A percentile compares a stretch with the other conserved stretches of the same genome.
Conservation (phyloP, 2,329 filamentous ascomycete species). For the Neodidymelliopsis sp. region DNA sequence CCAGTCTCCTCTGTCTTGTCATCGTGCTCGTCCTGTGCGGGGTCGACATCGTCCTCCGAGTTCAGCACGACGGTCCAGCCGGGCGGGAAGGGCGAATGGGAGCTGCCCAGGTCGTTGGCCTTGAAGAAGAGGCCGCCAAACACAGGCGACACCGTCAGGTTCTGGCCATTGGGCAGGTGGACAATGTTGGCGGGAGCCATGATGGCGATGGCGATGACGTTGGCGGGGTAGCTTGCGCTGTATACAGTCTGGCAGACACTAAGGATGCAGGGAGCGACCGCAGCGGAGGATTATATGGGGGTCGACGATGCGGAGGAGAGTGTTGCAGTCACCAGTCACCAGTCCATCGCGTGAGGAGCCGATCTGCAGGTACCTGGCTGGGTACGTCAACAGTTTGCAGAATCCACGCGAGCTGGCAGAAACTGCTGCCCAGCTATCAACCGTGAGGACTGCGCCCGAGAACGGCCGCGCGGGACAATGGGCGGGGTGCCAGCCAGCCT, state of each 20-base stretch:
- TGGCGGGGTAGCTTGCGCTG: slow-evolving; percentile 34
- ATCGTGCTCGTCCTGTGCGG: slow-evolving; percentile 46
- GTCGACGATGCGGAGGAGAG: neutral
- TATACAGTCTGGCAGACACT: too few species aligned
- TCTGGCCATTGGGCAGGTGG: slow-evolving; percentile 87
- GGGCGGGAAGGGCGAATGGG: slow-evolving; percentile 74
- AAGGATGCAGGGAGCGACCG: neutral
- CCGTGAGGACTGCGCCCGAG: slow-evolving; percentile 13
- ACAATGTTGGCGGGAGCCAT: slow-evolving; percentile 60
- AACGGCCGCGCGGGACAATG: slow-evolving; percentile 21
- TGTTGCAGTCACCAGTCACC: slow-evolving; percentile 25
- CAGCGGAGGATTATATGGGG: neutral
- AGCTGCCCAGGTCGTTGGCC: slow-evolving; percentile 74
- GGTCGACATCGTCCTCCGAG: slow-evolving; percentile 61
- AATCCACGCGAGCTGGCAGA: slow-evolving; percentile 27
- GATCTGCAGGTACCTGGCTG: slow-evolving; percentile 10
- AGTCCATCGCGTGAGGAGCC: slow-evolving; percentile 29
- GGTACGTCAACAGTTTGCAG: slow-evolving; percentile 2
- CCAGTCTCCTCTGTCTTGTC: slow-evolving; percentile 40
- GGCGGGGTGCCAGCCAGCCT: slow-evolving; percentile 12
- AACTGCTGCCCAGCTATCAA: slow-evolving; percentile 21
- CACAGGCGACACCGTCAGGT: slow-evolving; percentile 79
- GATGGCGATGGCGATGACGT: slow-evolving; percentile 34
- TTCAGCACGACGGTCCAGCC: slow-evolving; percentile 92
- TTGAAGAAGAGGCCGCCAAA: slow-evolving; percentile 95